These are phyloP conservation scores for Rhizopogon vinicolor DNA, from an alignment of 768 basidiomycete genomes.

Conservation along the genomic window DNA sequence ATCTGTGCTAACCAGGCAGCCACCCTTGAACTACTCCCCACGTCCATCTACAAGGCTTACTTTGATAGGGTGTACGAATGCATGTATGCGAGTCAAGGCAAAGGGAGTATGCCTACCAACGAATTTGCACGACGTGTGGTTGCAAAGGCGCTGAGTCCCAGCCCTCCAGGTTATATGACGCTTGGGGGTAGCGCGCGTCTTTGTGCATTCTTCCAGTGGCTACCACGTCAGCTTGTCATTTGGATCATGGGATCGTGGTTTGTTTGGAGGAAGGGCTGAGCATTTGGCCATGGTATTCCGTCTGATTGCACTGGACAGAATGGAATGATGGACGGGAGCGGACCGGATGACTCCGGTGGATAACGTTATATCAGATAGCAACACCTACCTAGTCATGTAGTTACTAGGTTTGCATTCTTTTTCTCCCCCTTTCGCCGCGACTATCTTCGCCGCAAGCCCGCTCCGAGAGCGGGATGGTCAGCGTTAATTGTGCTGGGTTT, in stretches of 20 bases:
- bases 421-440: conserved; percentile 16
- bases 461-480: neutral
- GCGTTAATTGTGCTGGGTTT: neutral
- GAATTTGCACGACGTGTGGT: conserved; percentile 54
- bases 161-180: conserved; percentile 48
- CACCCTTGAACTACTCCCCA: conserved; percentile 40
- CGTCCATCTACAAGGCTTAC: conserved; percentile 54
- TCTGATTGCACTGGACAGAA: neutral
- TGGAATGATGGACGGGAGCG: neutral
- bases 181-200: conserved; percentile 38
- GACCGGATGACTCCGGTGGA: too few relatives aligned
- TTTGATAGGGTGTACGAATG: conserved; percentile 50
- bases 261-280: neutral
- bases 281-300: too few relatives aligned
- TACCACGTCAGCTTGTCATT: conserved; percentile 21
- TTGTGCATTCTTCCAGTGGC: conserved; percentile 15
- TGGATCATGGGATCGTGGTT: conserved; percentile 1
- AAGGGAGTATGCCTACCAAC: conserved; percentile 42
- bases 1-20: conserved; percentile 48
- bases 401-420: conserved; percentile 2
- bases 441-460: conserved; percentile 13
- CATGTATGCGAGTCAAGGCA: conserved; percentile 48
- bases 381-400: too few relatives aligned
- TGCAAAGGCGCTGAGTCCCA: conserved; percentile 36
- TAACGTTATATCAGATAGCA: too few relatives aligned